Conservation (phyloP, 2,329 filamentous ascomycete species). For the Leptographium lundbergii region DNA sequence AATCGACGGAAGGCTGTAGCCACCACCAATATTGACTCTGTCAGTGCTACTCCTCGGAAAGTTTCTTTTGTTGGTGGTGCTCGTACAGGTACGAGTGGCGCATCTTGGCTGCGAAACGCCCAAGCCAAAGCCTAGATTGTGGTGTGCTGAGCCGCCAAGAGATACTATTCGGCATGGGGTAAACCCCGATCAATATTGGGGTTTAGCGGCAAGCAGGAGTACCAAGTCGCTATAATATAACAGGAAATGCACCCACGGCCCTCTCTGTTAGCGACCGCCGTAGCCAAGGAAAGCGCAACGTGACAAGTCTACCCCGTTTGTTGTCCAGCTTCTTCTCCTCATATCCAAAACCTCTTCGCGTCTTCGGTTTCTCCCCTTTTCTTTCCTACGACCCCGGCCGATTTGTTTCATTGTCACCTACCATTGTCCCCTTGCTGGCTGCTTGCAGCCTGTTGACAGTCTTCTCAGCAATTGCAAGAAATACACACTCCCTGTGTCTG, state of each 20-base stretch:
- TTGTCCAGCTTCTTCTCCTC: neutral
- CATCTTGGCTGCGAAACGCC: too few relatives aligned
- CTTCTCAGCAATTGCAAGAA: neutral
- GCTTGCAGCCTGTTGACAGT: neutral
- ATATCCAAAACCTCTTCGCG: neutral
- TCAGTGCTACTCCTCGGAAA: neutral
- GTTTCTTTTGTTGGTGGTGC: neutral
- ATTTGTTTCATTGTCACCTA: neutral
- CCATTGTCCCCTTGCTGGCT: neutral
- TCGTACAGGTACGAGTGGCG: neutral
- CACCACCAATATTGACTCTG: neutral
- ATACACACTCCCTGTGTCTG: neutral
- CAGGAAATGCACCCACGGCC: neutral
- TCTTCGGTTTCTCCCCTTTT: neutral
- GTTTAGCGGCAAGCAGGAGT: neutral
- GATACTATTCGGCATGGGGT: neutral
- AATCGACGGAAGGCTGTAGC: neutral
- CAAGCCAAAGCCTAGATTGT: too few relatives aligned
- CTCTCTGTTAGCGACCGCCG: neutral
- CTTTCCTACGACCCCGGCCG: neutral
- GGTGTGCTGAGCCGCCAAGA: neutral
- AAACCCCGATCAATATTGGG: neutral
- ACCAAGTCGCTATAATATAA: neutral
- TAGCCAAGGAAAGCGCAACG: neutral
- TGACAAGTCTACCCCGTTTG: neutral